Base-by-base conservation (phyloP, 257 asterid genomes). In the Solanum bulbocastanum region DNA sequence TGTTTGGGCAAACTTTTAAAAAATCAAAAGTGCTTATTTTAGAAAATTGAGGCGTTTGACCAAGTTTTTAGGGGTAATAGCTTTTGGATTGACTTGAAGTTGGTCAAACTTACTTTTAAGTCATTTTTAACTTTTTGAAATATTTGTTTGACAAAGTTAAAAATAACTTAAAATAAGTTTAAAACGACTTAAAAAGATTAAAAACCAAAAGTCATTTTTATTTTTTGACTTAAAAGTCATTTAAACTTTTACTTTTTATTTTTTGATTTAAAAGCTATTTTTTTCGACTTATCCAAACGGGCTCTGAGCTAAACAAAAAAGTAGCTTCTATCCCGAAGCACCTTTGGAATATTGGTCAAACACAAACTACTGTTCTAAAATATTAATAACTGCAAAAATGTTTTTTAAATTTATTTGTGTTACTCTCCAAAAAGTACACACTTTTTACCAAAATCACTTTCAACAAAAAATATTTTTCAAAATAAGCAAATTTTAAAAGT, bases 311-410 rank as follows among this genome's bases (percentile, higher is more conserved):
- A 22, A 23, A 62, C 6, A 62, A 62, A 23, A 60, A 62, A 62
- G 15, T n/a, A 62, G 15, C 3, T 68, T 27, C 0, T 27, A 27
- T 25, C 2, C 2, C 0, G 0, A 68, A 27, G 5, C 37, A 68
- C n/a, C 23, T 4, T 2, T 32, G 78, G 2, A 8, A 71, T 16
- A 16, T 71, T 16, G 14, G 14, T 16, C 25, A 33, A 71, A 5
- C 42, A 71, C 40, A 71, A 2, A 32, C 6, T 16, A 6, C 42
- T 71, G 1, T 2, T 16, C 1, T 32, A 15, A 32, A 49, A 16
- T 52, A 16, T 23, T 52, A 52, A 6, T 33, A 32, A 71, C 0
- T 5, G 11, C 1, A 30, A 68, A 68, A 68, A 6, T 13, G 0
- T 14, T 27, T 12, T 6, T 68, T 5, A 52, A 52, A 52, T 16